phyloP scores from a whole-genome alignment of 2,329 filamentous ascomycete genomes.

The Talaromyces pinophilus region DNA sequence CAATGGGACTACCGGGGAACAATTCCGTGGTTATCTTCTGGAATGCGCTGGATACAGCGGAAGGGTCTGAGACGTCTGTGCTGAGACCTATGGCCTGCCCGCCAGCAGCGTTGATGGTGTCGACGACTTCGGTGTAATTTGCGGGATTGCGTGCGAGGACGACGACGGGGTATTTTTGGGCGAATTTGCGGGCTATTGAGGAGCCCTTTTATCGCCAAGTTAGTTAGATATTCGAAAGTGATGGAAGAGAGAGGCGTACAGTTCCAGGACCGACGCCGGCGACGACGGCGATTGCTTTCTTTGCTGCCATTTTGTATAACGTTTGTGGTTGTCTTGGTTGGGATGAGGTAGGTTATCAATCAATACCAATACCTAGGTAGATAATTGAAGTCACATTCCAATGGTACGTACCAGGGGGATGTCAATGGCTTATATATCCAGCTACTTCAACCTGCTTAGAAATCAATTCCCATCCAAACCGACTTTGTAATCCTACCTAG shows the following conservation, averaged over 20 bases:
- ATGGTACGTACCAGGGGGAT: not conserved
- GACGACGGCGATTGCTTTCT: constrained; percentile 48
- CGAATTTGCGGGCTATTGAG: constrained; percentile 61
- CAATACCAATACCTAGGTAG: not conserved
- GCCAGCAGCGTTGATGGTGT: constrained; percentile 61
- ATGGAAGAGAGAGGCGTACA: constrained; percentile 29
- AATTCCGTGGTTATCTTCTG: constrained; percentile 54
- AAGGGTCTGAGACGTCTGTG: constrained; percentile 57
- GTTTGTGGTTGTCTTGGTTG: not conserved
- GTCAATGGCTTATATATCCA: too few relatives aligned
- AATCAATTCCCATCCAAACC: constrained; percentile 1
- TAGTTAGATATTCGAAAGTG: not conserved
- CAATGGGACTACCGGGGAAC: constrained; percentile 48
- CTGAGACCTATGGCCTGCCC: constrained; percentile 63
- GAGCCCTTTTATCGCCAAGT: constrained; percentile 47
- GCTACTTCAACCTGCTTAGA: constrained; percentile 5
- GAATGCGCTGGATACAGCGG: constrained; percentile 57
- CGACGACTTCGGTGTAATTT: constrained; percentile 57
- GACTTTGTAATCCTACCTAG: not conserved
- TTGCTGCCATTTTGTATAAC: constrained; percentile 24
- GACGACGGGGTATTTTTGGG: constrained; percentile 59
- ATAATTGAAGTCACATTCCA: not conserved
- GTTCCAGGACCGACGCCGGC: constrained; percentile 52
- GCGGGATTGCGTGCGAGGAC: constrained; percentile 60
- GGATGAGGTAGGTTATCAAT: not conserved